Evolutionary conservation across 2,329 filamentous ascomycete genomes (phyloP), one percentile per base, ranked within the genome.

Genomic region (Colletotrichum sp.): DNA sequence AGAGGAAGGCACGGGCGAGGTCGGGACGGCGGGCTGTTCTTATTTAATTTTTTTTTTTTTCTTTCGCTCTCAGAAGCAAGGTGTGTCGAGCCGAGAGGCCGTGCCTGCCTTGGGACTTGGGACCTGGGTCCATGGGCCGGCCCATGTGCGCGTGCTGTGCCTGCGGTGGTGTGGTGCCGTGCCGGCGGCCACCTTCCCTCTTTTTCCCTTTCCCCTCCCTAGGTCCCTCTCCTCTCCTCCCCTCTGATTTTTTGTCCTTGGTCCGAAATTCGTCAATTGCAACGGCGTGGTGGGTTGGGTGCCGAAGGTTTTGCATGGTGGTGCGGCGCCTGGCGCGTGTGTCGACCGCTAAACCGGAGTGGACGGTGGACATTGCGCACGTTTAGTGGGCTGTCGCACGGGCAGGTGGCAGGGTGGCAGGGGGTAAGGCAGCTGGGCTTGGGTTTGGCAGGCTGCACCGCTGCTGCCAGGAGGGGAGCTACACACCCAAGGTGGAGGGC

Each of bases 271-370:
- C 59, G 36, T 55, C 65, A 62, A 70, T 69, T 52, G 63, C 44
- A 52, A 52, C 44, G 44, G n/a, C 44, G 71, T 49, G 64, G 73
- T 72, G 69, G 68, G 72, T 67, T 75, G 72, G 72, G 72, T 74
- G 60, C 69, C 49, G 49, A 59, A 44, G n/a, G 30, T 62, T 28
- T 30, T 12, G 8, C 63, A 28, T 63, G 15, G 36, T 18, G 62
- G 32, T 39, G 62, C 62, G n/a, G 34, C 44, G 44, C 44, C 44
- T 52, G 44, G n/a, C 39, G 44, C 44, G n/a, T 15, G 44, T 57
- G 65, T 44, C 62, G 34, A 30, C 65, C 26, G 49, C 65, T 52
- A 52, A 55, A 67, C 62, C 30, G 34, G 44, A n/a, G 24, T 69
- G 67, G 52, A 26, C 66, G 18, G 66, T 24, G 28, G 44, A 52